Base-by-base conservation (phyloP, 108 stramenopile species). In the Fragilariopsis cylindrus region DNA sequence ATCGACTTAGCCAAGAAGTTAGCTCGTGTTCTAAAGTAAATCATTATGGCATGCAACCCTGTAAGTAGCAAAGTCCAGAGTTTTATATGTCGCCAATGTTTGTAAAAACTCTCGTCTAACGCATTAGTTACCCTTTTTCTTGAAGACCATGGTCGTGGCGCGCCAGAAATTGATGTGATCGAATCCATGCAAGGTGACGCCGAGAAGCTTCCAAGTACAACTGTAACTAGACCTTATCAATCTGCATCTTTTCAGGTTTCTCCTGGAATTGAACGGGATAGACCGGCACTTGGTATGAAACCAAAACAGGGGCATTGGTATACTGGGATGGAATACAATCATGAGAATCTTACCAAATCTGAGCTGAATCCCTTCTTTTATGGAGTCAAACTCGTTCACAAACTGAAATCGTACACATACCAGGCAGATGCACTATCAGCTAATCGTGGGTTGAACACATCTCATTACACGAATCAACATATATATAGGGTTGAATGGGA, bases 121-220 rank as follows among this genome's bases (percentile, higher is more conserved):
- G 30, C 30, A 21, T 21, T 21, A 21, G 30, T 30, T 2, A 30
- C 30, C 30, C 30, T 30, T 30, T 30, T 30, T 30, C 30, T 30
- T 30, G 65, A 46, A 41, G 39, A 55, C 72, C 48, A 39, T n/a
- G 96, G 96, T 2, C 79, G 96, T 21, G 96, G 96, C 49, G 85
- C 92, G 63, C 96, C 96, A 3, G 96, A 97, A 72, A 95, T 97
- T 76, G 96, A 97, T 69, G 78, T 97, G 42, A 75, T 97, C 53
- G 96, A 97, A 75, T 88, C 96, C 18, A 97, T 97, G 96, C 88
- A 87, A 74, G 93, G 93, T 7, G 80, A 81, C 21, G 40, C 74
- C 62, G 82, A 85, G 73, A 79, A 69, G 47, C 70, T 93, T 21
- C 88, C 88, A 6, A 88, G 70, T 70, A 94, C 94, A 11, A 82